Evolutionary conservation across 139 green algal genomes (phyloP).

Genomic region (Micractinium sp.): DNA sequence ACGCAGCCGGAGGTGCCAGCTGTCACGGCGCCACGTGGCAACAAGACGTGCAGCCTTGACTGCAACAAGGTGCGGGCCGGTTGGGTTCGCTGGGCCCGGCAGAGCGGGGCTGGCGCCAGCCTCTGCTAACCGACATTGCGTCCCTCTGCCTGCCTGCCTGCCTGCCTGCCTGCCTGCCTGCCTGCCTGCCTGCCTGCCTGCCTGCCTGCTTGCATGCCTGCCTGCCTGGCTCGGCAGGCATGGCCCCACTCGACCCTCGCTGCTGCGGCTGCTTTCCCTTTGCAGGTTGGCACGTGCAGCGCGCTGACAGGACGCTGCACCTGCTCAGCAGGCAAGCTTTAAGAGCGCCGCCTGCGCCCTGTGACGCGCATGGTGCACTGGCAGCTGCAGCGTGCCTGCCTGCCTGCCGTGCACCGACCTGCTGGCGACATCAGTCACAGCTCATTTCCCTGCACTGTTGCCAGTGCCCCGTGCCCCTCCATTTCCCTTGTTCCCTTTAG

Average conservation of each 20-base stretch:
- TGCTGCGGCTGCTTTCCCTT: neutral
- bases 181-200: neutral
- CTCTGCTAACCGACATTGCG: neutral
- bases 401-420: neutral
- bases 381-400: neutral
- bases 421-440: too few relatives aligned
- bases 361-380: too few relatives aligned
- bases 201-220: neutral
- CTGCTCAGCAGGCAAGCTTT: neutral
- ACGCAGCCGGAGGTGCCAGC: constrained; percentile 17
- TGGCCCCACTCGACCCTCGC: neutral
- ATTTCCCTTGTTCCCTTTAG: neutral
- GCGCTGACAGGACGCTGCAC: constrained; percentile 10
- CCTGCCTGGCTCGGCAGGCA: too few relatives aligned
- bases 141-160: neutral
- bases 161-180: neutral
- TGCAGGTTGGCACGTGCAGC: constrained; percentile 23
- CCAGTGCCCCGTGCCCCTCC: neutral
- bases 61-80: constrained; percentile 6
- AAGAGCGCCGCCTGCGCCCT: too few relatives aligned
- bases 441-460: neutral
- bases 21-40: constrained; percentile 9
- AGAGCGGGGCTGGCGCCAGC: neutral
- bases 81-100: too few relatives aligned
- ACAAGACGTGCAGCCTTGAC: constrained; percentile 27